Evolutionary conservation across 352 stramenopile genomes (phyloP), one percentile per base, ranked within the genome.

Genomic region (Phytophthora ramorum): DNA sequence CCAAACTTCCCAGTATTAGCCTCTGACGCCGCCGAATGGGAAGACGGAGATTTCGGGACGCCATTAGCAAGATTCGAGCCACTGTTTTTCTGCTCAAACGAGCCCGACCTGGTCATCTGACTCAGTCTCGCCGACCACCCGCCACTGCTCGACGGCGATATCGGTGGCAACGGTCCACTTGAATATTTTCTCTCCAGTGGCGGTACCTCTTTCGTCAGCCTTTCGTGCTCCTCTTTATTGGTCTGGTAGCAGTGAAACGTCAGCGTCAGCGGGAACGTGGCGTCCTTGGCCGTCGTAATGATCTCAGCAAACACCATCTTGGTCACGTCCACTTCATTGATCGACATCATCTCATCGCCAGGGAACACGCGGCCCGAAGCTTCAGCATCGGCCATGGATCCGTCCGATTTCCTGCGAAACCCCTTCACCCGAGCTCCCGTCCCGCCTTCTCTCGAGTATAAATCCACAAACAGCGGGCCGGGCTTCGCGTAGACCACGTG

Each of bases 371-470:
- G 59, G 16, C 80, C 78, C 5, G 73, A 78, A 16, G 78, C 80
- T 66, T 95, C 83, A 2, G 87, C 75, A 10, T 75, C 78, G 26
- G 76, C 85, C 66, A 83, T 81, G 0, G 60, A 45, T 4, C 81
- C 81, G n/a, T 89, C 80, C 0, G 76, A 46, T 69, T 76, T 83
- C n/a, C 79, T 69, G 13, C 87, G 74, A 70, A 95, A 95, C 12
- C 78, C 72, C 57, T 91, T 93, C 26, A 95, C 83, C 30, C 79
- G 84, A 48, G 87, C 87, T 9, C 87, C 87, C 20, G 72, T 83
- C 6, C 81, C 81, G n/a, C 92, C 80, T 0, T 79, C 67, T 40
- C 83, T 75, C 4, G 87, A 95, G 71, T 87, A 91, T 55, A 95
- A 72, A 61, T 95, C 87, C 41, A 95, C 72, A 50, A 79, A 91